phyloP scores from a whole-genome alignment of 441 rosid species.

The Erodium moschatum region DNA sequence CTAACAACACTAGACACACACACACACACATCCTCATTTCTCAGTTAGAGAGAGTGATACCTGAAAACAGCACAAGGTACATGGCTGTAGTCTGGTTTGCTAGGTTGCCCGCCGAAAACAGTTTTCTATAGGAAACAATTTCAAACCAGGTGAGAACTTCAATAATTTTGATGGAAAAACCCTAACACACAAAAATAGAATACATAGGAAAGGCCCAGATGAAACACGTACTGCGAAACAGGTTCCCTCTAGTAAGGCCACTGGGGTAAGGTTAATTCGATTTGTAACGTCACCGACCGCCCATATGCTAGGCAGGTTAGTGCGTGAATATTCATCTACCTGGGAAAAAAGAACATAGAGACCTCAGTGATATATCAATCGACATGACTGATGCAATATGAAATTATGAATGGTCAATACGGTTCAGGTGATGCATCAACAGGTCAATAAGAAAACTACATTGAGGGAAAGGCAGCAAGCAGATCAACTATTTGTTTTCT shows the following conservation, averaged over 20 bases:
- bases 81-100: conserved; percentile 63
- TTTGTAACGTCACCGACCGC: conserved; percentile 97
- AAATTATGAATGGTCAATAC: neutral
- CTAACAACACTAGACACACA: neutral
- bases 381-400: neutral
- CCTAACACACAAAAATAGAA: neutral
- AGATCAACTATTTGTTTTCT: neutral
- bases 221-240: conserved; percentile 69
- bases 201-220: conserved; percentile 14
- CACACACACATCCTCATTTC: neutral
- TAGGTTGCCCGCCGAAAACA: conserved; percentile 76
- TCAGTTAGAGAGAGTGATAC: conserved; percentile 31
- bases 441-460: neutral
- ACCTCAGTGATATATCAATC: neutral
- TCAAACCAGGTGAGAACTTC: neutral
- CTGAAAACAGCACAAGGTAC: conserved; percentile 86
- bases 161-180: neutral
- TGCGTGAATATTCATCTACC: conserved; percentile 87
- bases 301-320: conserved; percentile 87
- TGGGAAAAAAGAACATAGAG: conserved; percentile 25
- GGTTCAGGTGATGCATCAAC: no score
- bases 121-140: conserved; percentile 57
- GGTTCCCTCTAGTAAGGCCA: conserved; percentile 94
- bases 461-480: neutral
- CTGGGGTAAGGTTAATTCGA: conserved; percentile 95